A percentile compares a stretch with the other conserved stretches of the same genome.
Evolutionary conservation across 805 yeast species (phyloP).

Genomic region (Wickerhamiella brachini): DNA sequence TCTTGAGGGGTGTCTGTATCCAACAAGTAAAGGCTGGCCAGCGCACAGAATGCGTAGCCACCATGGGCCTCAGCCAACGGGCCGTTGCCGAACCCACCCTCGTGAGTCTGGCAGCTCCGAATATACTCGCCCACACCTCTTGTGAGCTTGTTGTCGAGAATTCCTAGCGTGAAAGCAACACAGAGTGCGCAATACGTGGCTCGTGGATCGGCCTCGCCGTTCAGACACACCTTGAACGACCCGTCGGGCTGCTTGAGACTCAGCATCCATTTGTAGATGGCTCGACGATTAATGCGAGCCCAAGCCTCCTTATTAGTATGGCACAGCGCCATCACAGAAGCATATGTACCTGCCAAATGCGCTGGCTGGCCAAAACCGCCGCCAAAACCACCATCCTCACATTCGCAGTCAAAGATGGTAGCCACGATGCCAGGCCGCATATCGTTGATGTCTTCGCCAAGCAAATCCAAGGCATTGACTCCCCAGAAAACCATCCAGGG

Average conservation of each 20-base stretch:
- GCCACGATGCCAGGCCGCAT: slow-evolving; percentile 16
- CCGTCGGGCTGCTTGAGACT: slow-evolving; percentile 55
- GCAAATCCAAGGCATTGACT: slow-evolving; percentile 36
- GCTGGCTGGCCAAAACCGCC: slow-evolving; percentile 78
- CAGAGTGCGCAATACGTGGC: slow-evolving; percentile 53
- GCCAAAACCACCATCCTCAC: slow-evolving; percentile 53
- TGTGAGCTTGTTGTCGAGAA: slow-evolving; percentile 42
- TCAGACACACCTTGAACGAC: slow-evolving; percentile 55
- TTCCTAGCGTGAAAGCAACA: slow-evolving; percentile 47
- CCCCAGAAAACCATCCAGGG: slow-evolving; percentile 89
- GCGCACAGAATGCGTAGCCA: slow-evolving; percentile 87
- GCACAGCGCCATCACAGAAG: slow-evolving; percentile 53
- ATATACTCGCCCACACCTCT: slow-evolving; percentile 48
- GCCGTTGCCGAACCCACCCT: slow-evolving; percentile 87
- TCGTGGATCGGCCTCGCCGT: slow-evolving; percentile 73
- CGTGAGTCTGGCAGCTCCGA: slow-evolving; percentile 65
- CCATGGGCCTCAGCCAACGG: slow-evolving; percentile 92
- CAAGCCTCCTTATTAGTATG: slow-evolving; percentile 31
- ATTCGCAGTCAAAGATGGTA: slow-evolving; percentile 24
- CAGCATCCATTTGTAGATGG: slow-evolving; percentile 51
- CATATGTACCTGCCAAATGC: slow-evolving; percentile 76
- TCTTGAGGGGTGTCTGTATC: slow-evolving; percentile 21
- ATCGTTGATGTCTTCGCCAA: slow-evolving; percentile 26
- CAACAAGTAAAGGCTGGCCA: slow-evolving; percentile 44
- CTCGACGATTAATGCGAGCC: slow-evolving; percentile 31